Conservation (phyloP, 805 yeast genomes). For the Crinitomyces ghanaensis region DNA sequence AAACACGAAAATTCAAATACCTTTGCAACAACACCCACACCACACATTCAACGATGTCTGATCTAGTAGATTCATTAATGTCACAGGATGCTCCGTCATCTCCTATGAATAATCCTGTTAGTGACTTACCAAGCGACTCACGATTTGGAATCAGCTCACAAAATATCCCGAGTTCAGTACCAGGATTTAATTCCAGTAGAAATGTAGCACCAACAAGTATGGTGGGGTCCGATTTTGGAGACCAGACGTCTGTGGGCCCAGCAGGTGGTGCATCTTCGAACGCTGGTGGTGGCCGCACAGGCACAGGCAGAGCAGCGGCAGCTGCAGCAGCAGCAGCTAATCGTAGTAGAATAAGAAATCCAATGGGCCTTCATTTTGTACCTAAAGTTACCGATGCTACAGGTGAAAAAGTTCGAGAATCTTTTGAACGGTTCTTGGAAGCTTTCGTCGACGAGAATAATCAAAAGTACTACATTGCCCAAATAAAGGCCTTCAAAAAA, state of each 20-base stretch:
- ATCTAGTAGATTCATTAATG: slow-evolving; percentile 9
- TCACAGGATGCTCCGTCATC: slow-evolving; percentile 2
- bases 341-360: slow-evolving; percentile 5
- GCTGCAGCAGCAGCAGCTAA: not conserved
- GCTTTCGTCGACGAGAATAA: slow-evolving; percentile 41
- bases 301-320: not conserved
- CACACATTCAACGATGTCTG: slow-evolving; percentile 5
- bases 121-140: too few relatives aligned
- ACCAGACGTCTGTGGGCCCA: too few relatives aligned
- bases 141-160: too few relatives aligned
- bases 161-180: too few relatives aligned
- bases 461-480: slow-evolving; percentile 54
- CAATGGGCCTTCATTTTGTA: slow-evolving; percentile 33
- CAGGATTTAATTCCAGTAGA: too few relatives aligned
- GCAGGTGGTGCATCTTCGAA: not conserved
- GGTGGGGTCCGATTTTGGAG: too few relatives aligned
- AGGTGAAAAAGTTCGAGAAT: slow-evolving; percentile 87
- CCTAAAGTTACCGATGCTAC: slow-evolving; percentile 84
- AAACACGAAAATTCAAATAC: not conserved
- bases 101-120: not conserved
- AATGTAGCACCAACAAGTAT: too few relatives aligned
- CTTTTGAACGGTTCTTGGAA: slow-evolving; percentile 75
- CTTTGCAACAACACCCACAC: slow-evolving; percentile 1
- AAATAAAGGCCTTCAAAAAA: slow-evolving; percentile 67
- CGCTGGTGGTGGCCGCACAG: not conserved